Evolutionary conservation across 2,329 filamentous ascomycete species (phyloP).

Genomic region (Oidium heveae): DNA sequence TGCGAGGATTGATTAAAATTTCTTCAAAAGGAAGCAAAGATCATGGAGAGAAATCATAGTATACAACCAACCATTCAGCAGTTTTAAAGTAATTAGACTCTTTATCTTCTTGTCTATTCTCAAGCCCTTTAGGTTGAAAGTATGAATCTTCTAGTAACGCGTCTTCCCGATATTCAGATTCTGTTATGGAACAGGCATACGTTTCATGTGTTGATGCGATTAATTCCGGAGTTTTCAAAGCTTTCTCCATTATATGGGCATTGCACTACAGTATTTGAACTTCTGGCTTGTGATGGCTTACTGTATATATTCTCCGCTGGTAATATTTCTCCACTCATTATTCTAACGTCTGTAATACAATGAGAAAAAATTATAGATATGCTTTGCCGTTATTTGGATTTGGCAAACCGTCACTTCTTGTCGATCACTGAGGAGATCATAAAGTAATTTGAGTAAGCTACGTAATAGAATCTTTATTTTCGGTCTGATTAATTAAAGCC

Average conservation of each 20-base stretch:
- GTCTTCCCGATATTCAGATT: slow-evolving; percentile 9
- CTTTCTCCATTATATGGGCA: background rate
- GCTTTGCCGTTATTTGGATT: too few relatives aligned
- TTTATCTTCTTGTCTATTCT: slow-evolving; percentile 2
- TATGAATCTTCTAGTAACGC: slow-evolving; percentile 1
- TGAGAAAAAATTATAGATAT: too few relatives aligned
- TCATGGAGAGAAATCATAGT: background rate
- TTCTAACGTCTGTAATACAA: too few relatives aligned
- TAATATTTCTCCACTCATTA: too few relatives aligned
- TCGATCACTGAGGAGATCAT: too few relatives aligned
- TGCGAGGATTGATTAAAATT: slow-evolving; percentile 4
- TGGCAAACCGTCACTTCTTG: too few relatives aligned
- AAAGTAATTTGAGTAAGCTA: too few relatives aligned
- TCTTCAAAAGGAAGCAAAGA: background rate
- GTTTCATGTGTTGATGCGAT: slow-evolving; percentile 10
- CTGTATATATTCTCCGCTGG: too few relatives aligned
- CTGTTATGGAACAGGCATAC: slow-evolving; percentile 11
- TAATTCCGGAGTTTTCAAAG: slow-evolving; percentile 4
- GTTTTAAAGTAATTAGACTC: slow-evolving; percentile 15
- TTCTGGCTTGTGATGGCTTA: too few relatives aligned
- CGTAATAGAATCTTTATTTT: too few relatives aligned
- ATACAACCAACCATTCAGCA: slow-evolving; percentile 11
- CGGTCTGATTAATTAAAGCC: too few relatives aligned
- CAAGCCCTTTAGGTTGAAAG: background rate
- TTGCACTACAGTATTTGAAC: too few relatives aligned